Percentiles rank a stretch among this genome's conserved stretches.
Evolutionary conservation across 2,329 filamentous ascomycete species (phyloP).

Genomic region (Epichloe sibirici): DNA sequence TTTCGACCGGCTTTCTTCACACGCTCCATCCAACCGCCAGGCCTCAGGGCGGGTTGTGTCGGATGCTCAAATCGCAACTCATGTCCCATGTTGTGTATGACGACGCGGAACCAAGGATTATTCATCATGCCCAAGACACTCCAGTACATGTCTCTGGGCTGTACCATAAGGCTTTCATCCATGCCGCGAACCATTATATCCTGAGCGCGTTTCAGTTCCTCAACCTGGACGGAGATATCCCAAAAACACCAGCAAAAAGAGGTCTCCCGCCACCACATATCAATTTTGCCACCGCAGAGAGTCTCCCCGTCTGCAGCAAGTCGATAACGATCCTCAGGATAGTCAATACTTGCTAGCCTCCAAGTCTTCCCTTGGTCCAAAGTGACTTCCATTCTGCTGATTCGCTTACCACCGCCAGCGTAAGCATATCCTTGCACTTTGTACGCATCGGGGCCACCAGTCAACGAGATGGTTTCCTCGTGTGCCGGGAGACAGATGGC

Average conservation of each 20-base stretch:
- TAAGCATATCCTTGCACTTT: slow-evolving; percentile 74
- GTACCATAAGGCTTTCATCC: slow-evolving; percentile 79
- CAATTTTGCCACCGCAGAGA: slow-evolving; percentile 66
- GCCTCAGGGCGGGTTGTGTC: slow-evolving; percentile 63
- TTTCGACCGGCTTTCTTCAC: slow-evolving; percentile 76
- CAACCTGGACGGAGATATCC: slow-evolving; percentile 55
- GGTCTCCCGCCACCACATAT: slow-evolving; percentile 70
- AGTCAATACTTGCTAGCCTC: slow-evolving; percentile 64
- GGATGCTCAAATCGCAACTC: slow-evolving; percentile 74
- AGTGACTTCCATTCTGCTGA: slow-evolving; percentile 74
- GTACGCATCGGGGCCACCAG: slow-evolving; percentile 41
- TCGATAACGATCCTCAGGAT: slow-evolving; percentile 78
- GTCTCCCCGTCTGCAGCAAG: slow-evolving; percentile 40
- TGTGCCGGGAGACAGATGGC: slow-evolving; percentile 72
- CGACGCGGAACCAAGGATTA: slow-evolving; percentile 82
- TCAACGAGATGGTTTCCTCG: slow-evolving; percentile 50
- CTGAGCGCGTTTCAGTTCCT: slow-evolving; percentile 48
- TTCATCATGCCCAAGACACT: slow-evolving; percentile 96
- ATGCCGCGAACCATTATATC: slow-evolving; percentile 76
- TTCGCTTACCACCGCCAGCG: slow-evolving; percentile 69
- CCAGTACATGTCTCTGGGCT: slow-evolving; percentile 94
- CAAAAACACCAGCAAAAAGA: slow-evolving; percentile 93
- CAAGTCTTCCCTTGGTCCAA: slow-evolving; percentile 74
- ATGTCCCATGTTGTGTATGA: slow-evolving; percentile 53
- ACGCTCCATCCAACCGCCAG: slow-evolving; percentile 87